phyloP scores from a whole-genome alignment of 2,329 filamentous ascomycete genomes.

The Aureobasidium namibiae region DNA sequence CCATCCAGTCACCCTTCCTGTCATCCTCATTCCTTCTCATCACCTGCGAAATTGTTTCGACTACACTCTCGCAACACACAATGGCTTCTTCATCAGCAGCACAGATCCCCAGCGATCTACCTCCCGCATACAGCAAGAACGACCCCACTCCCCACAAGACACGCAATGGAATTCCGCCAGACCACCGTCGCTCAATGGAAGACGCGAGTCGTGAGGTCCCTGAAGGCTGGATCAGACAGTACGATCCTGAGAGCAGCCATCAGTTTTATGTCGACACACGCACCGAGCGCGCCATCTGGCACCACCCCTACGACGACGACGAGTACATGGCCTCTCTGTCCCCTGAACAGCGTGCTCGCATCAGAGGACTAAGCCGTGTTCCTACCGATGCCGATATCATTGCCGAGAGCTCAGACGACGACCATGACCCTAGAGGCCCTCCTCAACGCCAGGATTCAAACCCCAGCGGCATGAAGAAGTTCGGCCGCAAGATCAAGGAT shows the following conservation, averaged over 20 bases:
- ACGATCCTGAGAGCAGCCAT: constrained; percentile 45
- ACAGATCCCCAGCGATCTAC: background rate
- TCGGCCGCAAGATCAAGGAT: constrained; percentile 53
- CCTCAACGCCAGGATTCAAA: constrained; percentile 16
- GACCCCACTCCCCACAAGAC: constrained; percentile 15
- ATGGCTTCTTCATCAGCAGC: constrained; percentile 7
- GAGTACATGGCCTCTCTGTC: constrained; percentile 43
- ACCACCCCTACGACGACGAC: constrained; percentile 54
- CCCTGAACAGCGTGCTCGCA: constrained; percentile 40
- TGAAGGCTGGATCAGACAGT: constrained; percentile 49
- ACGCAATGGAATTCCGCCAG: constrained; percentile 46
- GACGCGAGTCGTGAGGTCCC: constrained; percentile 50
- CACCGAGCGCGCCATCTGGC: constrained; percentile 48
- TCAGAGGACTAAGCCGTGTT: constrained; percentile 28
- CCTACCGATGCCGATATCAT: constrained; percentile 32
- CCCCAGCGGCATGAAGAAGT: constrained; percentile 26
- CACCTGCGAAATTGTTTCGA: background rate
- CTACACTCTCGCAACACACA: background rate
- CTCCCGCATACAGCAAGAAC: constrained; percentile 6
- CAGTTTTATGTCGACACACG: constrained; percentile 57
- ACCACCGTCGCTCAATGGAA: constrained; percentile 51
- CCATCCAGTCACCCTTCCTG: background rate
- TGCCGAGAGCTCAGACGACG: constrained; percentile 39
- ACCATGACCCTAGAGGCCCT: constrained; percentile 21
- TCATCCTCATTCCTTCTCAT: background rate